These are phyloP conservation scores for Xylaria flabelliformis DNA, from an alignment of 495 filamentous ascomycete species.

Conservation along the genomic window DNA sequence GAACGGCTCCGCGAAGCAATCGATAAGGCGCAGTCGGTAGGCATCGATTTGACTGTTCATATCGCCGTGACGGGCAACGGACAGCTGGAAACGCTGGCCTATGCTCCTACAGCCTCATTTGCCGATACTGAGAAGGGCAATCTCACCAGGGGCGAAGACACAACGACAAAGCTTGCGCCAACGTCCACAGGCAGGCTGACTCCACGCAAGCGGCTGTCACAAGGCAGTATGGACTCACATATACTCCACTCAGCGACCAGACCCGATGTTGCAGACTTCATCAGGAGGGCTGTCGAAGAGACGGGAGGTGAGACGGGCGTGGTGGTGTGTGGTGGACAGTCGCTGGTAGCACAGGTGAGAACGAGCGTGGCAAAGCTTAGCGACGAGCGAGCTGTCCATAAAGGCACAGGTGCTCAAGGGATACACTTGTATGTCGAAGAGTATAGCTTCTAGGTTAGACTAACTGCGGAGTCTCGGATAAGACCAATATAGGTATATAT, in stretches of 20 bases:
- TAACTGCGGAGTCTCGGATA: background rate
- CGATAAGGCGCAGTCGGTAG: conserved; percentile 54
- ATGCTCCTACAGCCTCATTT: conserved; percentile 20
- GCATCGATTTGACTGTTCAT: conserved; percentile 54
- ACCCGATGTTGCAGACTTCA: conserved; percentile 53
- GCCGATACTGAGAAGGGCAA: conserved; percentile 37
- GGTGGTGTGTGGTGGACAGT: conserved; percentile 77
- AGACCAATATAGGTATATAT: background rate
- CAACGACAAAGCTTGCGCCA: conserved; percentile 27
- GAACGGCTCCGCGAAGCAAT: conserved; percentile 63
- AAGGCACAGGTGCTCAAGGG: conserved; percentile 88
- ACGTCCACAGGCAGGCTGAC: background rate
- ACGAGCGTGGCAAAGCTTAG: conserved; percentile 72
- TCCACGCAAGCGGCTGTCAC: conserved; percentile 39
- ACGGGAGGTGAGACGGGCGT: conserved; percentile 84
- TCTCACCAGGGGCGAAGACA: conserved; percentile 35
- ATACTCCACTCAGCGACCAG: conserved; percentile 47
- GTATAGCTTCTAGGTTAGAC: conserved; percentile 47
- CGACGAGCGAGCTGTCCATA: conserved; percentile 88
- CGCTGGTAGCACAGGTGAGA: conserved; percentile 68
- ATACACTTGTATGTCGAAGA: conserved; percentile 60
- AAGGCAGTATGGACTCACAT: conserved; percentile 46
- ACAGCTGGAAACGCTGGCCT: conserved; percentile 30
- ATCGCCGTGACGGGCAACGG: conserved; percentile 62
- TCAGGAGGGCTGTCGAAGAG: conserved; percentile 65